Evolutionary conservation across 2,329 filamentous ascomycete genomes (phyloP), one percentile per base, ranked within the genome.

Genomic region (Cordyceps sp.): DNA sequence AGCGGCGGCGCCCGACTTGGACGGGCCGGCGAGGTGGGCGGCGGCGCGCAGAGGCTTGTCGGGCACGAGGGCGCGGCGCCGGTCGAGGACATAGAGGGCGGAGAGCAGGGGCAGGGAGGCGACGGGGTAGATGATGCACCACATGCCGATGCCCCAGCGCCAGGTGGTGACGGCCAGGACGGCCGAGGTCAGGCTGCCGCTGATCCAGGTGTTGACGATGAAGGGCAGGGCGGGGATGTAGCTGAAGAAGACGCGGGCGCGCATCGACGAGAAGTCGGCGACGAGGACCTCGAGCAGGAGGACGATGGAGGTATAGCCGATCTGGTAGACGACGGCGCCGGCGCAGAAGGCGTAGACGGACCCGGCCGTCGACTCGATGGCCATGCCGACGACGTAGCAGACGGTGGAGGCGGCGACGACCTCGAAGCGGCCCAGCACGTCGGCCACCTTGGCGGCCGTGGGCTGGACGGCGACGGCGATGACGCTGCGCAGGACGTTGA

Each of bases 71-170:
- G 20, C 34, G n/a, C 43, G 45, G 9, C 43, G 45, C 7, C 45
- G 43, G n/a, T 53, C 50, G 10, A 57, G 43, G 4, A 42, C 41
- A 31, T 52, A 50, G 1, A 57, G 53, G 0, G 61, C 59, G 1
- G 55, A 39, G 14, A 76, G 50, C 1, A 77, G 54, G 2, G 73
- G 70, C 5, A 73, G 36, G 0, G 65, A 58, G 34, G 62, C 65
- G 7, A 69, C 53, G 1, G 71, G 65, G 42, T 69, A 74, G 31
- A 75, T 69, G 38, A 76, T 64, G 29, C 58, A 60, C 59, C 67
- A 77, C 69, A 77, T 76, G 39, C 70, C 72, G 17, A 73, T 59
- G 12, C 72, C 73, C 69, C 70, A 76, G 36, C 61, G 52, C 73
- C 73, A 78, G 2, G 55, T 62, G 0, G 66, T 66, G 2, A 44